Evolutionary conservation across 805 yeast genomes (phyloP).

Genomic region (Candida cerambycidarum): DNA sequence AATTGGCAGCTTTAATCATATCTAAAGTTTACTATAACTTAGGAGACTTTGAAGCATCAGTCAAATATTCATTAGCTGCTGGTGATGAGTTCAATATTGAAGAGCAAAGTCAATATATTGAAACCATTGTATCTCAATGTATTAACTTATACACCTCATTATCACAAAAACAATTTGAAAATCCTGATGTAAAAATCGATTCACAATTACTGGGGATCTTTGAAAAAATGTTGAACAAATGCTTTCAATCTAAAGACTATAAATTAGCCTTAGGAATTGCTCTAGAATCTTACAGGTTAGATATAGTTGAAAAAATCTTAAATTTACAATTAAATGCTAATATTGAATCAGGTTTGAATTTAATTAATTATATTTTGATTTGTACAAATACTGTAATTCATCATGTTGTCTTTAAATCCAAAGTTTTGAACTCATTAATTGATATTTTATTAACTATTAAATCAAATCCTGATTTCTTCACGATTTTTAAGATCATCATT

Average conservation of each 20-base stretch:
- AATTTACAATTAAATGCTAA: slow-evolving; percentile 43
- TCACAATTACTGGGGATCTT: slow-evolving; percentile 66
- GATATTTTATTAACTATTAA: slow-evolving; percentile 54
- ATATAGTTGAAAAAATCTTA: slow-evolving; percentile 66
- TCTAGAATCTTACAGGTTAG: slow-evolving; percentile 83
- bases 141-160: slow-evolving; percentile 74
- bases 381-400: slow-evolving; percentile 68
- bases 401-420: slow-evolving; percentile 64
- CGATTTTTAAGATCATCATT: slow-evolving; percentile 81
- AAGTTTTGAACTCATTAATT: slow-evolving; percentile 63
- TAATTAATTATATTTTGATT: slow-evolving; percentile 73
- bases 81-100: slow-evolving; percentile 75
- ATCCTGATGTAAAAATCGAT: slow-evolving; percentile 44
- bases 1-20: slow-evolving; percentile 86
- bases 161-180: slow-evolving; percentile 48
- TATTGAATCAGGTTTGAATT: slow-evolving; percentile 47
- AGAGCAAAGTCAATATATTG: slow-evolving; percentile 80
- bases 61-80: slow-evolving; percentile 82
- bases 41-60: slow-evolving; percentile 91
- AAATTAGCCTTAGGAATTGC: slow-evolving; percentile 89
- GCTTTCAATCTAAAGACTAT: slow-evolving; percentile 68
- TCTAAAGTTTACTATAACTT: slow-evolving; percentile 88
- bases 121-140: slow-evolving; percentile 92
- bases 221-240: slow-evolving; percentile 82
- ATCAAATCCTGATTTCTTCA: slow-evolving; percentile 71